A percentile compares a stretch with the other conserved stretches of the same genome.
Conservation (phyloP, 768 basidiomycete genomes). For the Flagelloscypha sp. region DNA sequence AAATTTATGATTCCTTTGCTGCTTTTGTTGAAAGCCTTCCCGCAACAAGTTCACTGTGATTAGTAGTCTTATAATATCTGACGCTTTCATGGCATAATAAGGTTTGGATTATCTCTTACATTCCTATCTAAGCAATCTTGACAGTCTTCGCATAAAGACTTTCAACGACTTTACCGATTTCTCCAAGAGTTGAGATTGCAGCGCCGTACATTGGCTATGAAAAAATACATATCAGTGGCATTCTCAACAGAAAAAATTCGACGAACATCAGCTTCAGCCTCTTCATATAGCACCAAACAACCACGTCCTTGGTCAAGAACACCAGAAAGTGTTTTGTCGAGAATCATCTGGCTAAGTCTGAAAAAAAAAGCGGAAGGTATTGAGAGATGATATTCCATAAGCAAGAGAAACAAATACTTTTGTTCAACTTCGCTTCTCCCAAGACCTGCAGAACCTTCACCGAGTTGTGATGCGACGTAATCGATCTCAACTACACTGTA, state of each 20-base stretch:
- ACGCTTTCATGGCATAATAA: too few species aligned
- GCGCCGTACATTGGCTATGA: slow-evolving; percentile 77
- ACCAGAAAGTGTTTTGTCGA: slow-evolving; percentile 89
- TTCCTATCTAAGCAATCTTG: slow-evolving; percentile 6
- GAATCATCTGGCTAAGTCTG: slow-evolving; percentile 95
- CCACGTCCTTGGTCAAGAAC: slow-evolving; percentile 96
- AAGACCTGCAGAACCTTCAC: slow-evolving; percentile 75
- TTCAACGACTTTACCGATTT: slow-evolving; percentile 92
- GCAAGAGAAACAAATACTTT: slow-evolving; percentile 53
- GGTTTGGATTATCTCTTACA: not conserved
- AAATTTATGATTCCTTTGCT: slow-evolving; percentile 45
- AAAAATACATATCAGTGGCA: too few species aligned
- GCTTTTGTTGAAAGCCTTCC: slow-evolving; percentile 43
- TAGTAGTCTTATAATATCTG: too few species aligned
- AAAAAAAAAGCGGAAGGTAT: not conserved
- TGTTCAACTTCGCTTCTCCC: slow-evolving; percentile 83
- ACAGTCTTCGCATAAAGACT: slow-evolving; percentile 78
- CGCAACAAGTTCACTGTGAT: too few species aligned
- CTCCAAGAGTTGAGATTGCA: slow-evolving; percentile 81
- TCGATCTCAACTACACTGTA: slow-evolving; percentile 89
- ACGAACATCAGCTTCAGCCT: slow-evolving; percentile 77
- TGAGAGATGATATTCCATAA: not conserved
- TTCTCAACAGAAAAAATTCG: slow-evolving; percentile 1
- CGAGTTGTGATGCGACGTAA: slow-evolving; percentile 74
- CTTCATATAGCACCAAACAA: slow-evolving; percentile 84